A percentile compares a stretch with the other conserved stretches of the same genome.
Evolutionary conservation across 2,329 filamentous ascomycete genomes (phyloP).

Genomic region (Blastomyces percursus): DNA sequence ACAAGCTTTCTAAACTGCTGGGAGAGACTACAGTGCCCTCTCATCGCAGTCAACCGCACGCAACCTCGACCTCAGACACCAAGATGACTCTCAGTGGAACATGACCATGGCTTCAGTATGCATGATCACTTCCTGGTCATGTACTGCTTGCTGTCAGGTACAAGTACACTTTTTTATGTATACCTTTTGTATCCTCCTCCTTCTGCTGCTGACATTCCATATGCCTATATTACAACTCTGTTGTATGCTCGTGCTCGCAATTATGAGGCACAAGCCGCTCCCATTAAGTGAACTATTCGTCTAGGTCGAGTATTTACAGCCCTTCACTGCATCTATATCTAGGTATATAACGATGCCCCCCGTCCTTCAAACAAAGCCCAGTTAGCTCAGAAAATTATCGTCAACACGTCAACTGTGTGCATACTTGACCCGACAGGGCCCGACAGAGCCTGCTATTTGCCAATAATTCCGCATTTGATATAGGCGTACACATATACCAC

Average conservation of each 20-base stretch:
- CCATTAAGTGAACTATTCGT: neutral
- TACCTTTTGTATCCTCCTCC: neutral
- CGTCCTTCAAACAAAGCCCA: neutral
- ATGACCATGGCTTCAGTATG: neutral
- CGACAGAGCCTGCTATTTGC: neutral
- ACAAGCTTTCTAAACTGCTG: neutral
- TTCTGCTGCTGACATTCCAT: neutral
- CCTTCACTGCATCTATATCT: neutral
- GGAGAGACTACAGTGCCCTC: neutral
- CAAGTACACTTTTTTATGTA: neutral
- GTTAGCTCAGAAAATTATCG: neutral
- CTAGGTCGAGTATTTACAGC: neutral
- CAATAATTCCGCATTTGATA: neutral
- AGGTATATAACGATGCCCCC: neutral
- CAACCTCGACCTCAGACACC: neutral
- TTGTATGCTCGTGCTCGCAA: neutral
- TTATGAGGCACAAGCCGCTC: neutral
- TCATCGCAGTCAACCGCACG: neutral
- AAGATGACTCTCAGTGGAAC: neutral
- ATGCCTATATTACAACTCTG: neutral
- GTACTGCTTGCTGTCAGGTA: neutral
- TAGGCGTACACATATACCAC: neutral
- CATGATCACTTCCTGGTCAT: slow-evolving; percentile 3
- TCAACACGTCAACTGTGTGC: neutral
- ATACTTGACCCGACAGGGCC: neutral